Evolutionary conservation across 1,284 basidiomycete species (phyloP).

Genomic region (Rhodotorula mucilaginosa): DNA sequence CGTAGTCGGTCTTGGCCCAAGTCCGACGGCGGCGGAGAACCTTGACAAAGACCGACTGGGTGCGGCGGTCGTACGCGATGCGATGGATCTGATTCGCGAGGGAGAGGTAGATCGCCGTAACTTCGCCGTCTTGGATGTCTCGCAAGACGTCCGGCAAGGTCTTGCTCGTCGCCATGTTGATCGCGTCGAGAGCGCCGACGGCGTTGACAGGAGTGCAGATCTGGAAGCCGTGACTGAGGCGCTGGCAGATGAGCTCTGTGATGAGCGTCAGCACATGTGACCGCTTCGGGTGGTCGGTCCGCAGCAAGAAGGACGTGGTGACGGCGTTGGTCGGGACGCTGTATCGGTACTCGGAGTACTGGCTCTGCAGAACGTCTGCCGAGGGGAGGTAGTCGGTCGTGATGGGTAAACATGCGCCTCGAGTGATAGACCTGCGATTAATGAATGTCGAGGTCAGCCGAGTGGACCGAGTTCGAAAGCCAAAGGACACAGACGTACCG

Average conservation of each 20-base stretch:
- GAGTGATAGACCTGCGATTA: constrained; percentile 44
- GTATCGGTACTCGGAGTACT: constrained; percentile 69
- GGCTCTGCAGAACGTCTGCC: constrained; percentile 67
- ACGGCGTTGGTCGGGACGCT: constrained; percentile 51
- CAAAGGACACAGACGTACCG: constrained; percentile 57
- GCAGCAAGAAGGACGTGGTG: constrained; percentile 61
- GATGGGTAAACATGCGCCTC: constrained; percentile 71
- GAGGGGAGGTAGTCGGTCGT: constrained; percentile 88
- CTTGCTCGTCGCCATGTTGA: constrained; percentile 33
- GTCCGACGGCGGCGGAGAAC: constrained; percentile 77
- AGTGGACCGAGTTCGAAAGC: rapidly evolving
- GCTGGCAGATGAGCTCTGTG: constrained; percentile 88
- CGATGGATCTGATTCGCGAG: constrained; percentile 95
- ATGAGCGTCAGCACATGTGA: constrained; percentile 59
- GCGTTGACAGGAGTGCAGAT: constrained; percentile 59
- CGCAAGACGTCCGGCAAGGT: constrained; percentile 37
- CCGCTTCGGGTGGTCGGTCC: constrained; percentile 60
- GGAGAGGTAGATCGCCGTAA: constrained; percentile 72
- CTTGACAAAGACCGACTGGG: constrained; percentile 81
- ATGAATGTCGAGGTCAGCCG: background rate
- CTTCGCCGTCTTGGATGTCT: constrained; percentile 39
- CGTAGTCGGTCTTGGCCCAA: constrained; percentile 60
- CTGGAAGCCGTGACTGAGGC: constrained; percentile 94
- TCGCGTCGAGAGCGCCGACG: constrained; percentile 27
- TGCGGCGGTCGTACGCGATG: constrained; percentile 72